phyloP scores from a whole-genome alignment of 208 protist species.

The Crithidia brevicula region DNA sequence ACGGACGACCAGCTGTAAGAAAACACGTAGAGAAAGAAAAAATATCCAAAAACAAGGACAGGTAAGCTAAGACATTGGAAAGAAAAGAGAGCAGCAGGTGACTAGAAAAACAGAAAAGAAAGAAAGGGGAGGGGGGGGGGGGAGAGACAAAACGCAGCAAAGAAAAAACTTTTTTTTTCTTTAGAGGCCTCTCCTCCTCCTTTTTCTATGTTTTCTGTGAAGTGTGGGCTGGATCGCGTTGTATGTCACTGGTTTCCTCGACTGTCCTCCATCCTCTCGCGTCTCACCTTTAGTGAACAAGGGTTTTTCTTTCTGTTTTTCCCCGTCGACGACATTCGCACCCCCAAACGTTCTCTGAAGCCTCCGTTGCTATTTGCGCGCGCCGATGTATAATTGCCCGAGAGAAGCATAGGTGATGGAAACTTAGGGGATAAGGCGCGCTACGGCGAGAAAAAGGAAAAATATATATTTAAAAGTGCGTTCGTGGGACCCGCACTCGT shows the following conservation, averaged over 20 bases:
- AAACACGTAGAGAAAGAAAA: no score
- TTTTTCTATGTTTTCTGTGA: no score
- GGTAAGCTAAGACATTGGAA: background rate
- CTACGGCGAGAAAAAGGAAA: no score
- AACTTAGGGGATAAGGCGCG: no score
- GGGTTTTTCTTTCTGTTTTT: conserved; percentile 21
- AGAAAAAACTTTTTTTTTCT: conserved; percentile 9
- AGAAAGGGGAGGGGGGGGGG: background rate
- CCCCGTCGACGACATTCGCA: background rate
- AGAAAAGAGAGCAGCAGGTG: background rate
- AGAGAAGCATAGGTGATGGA: no score
- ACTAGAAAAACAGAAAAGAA: background rate
- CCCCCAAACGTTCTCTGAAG: background rate
- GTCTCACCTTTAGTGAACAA: no score
- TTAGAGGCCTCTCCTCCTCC: no score
- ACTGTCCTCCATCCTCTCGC: no score
- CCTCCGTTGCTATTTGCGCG: background rate
- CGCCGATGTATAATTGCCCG: background rate
- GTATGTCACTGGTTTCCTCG: no score
- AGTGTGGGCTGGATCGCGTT: no score
- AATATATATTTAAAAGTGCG: no score
- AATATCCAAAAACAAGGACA: background rate
- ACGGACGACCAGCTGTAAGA: conserved; percentile 89
- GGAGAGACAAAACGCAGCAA: background rate
- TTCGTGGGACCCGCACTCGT: background rate